These are phyloP conservation scores for Hymenotorrendiella dingleyae DNA, from an alignment of 2,329 filamentous ascomycete genomes.

Conservation along the genomic window DNA sequence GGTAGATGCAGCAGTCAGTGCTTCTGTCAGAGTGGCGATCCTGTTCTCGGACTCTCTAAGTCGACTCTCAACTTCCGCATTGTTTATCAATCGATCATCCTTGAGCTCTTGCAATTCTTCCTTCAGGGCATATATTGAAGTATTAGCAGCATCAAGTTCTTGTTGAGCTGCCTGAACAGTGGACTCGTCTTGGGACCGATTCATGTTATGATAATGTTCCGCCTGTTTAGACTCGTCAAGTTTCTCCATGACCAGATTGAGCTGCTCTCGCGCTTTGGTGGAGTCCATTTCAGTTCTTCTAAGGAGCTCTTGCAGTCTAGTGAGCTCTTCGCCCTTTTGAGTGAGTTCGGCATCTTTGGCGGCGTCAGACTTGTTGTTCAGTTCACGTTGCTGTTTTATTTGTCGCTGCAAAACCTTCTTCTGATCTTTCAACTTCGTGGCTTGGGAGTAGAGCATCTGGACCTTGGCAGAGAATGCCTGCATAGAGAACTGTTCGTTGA, in stretches of 20 bases:
- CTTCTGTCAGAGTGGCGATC: constrained; percentile 21
- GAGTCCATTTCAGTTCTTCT: constrained; percentile 31
- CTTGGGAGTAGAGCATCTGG: constrained; percentile 69
- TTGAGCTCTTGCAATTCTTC: constrained; percentile 27
- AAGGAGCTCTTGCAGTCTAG: constrained; percentile 34
- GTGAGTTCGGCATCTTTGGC: constrained; percentile 61
- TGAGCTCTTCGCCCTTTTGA: constrained; percentile 50
- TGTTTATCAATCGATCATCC: constrained; percentile 24
- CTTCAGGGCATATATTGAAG: constrained; percentile 28
- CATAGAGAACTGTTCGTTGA: constrained; percentile 62
- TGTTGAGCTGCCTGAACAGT: constrained; percentile 18
- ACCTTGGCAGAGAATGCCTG: constrained; percentile 73
- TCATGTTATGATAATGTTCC: constrained; percentile 19
- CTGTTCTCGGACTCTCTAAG: constrained; percentile 24
- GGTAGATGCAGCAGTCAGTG: constrained; percentile 21
- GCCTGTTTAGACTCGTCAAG: constrained; percentile 27
- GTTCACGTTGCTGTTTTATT: constrained; percentile 89
- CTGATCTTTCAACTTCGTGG: constrained; percentile 77
- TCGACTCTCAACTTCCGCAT: constrained; percentile 25
- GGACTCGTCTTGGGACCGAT: constrained; percentile 20
- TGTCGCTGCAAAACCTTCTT: constrained; percentile 85
- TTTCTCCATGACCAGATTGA: constrained; percentile 30
- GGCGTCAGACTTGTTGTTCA: constrained; percentile 80
- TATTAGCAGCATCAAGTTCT: constrained; percentile 25
- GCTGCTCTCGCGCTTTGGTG: constrained; percentile 26